phyloP scores from a whole-genome alignment of 129 eudicot genomes.

The Logfia minima region DNA sequence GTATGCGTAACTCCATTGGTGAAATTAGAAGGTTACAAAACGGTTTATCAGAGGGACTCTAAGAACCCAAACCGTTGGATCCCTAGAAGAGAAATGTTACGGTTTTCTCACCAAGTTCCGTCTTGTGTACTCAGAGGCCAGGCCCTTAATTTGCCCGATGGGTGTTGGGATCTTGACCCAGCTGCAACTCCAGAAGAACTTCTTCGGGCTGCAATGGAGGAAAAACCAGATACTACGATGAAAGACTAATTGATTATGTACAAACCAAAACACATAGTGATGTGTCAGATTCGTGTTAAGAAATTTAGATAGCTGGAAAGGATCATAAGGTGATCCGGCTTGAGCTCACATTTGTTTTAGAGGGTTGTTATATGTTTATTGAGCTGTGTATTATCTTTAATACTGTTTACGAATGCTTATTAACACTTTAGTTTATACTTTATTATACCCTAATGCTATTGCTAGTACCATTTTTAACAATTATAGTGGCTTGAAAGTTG shows the following conservation, averaged over 20 bases:
- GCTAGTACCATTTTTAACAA: not conserved
- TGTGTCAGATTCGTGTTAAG: constrained; percentile 24
- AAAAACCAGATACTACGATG: constrained; percentile 21
- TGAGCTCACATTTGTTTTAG: constrained; percentile 47
- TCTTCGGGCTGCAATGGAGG: constrained; percentile 52
- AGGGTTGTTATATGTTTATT: constrained; percentile 41
- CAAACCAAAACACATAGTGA: constrained; percentile 31
- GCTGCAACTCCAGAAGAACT: constrained; percentile 95
- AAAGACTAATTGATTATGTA: constrained; percentile 33
- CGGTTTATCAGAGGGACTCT: constrained; percentile 69
- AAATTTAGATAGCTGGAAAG: constrained; percentile 51
- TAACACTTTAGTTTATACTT: constrained; percentile 12
- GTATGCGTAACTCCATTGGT: constrained; percentile 67
- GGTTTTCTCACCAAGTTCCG: constrained; percentile 98
- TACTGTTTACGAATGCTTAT: constrained; percentile 32
- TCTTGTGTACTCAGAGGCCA: constrained; percentile 68
- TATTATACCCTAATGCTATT: constrained; percentile 11
- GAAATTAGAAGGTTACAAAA: constrained; percentile 75
- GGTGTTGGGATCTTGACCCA: constrained; percentile 98
- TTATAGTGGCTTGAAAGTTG: constrained; percentile 3
- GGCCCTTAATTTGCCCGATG: constrained; percentile 70
- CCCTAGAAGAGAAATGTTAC: constrained; percentile 87
- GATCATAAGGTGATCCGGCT: constrained; percentile 53
- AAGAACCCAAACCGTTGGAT: constrained; percentile 53
- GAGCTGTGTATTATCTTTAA: constrained; percentile 44